Evolutionary conservation across 176 grass and related monocot genomes (phyloP).

Genomic region (Oryza meyeriana): DNA sequence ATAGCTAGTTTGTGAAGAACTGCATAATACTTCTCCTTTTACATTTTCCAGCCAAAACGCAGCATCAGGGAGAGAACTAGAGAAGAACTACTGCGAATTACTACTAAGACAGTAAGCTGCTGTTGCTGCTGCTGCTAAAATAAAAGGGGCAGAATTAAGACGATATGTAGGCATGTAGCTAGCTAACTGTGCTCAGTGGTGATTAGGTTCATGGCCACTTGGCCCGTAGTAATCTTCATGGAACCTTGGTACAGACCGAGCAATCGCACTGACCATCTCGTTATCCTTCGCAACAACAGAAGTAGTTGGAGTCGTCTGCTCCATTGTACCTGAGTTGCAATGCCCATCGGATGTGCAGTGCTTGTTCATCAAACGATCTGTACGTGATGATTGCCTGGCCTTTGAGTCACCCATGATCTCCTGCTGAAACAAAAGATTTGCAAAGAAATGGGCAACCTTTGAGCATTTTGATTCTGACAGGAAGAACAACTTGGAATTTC

Average conservation of each 20-base stretch:
- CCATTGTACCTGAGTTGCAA: conserved; percentile 55
- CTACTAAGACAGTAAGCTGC: neutral
- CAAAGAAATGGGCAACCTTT: neutral
- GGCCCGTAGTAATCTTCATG: conserved; percentile 69
- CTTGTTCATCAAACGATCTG: neutral
- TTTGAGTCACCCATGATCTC: conserved; percentile 6
- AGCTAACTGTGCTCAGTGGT: conserved; percentile 40
- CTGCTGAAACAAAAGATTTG: neutral
- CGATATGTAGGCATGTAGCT: neutral
- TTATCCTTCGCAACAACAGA: conserved; percentile 37
- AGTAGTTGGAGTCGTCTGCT: conserved; percentile 26
- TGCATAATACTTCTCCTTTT: conserved; percentile 24
- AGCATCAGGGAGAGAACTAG: neutral
- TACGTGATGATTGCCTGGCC: neutral
- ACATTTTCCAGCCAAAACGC: conserved; percentile 31
- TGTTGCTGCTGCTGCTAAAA: neutral
- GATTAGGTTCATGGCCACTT: conserved; percentile 48
- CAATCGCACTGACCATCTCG: conserved; percentile 30
- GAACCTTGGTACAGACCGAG: conserved; percentile 33
- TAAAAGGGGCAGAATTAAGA: neutral
- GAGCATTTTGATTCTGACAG: neutral
- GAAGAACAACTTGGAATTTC: neutral
- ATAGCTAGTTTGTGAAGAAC: neutral
- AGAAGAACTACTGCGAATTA: neutral
- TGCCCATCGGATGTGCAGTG: conserved; percentile 28